phyloP scores from a whole-genome alignment of 2,329 filamentous ascomycete genomes.

The Microthyrium microscopicum region DNA sequence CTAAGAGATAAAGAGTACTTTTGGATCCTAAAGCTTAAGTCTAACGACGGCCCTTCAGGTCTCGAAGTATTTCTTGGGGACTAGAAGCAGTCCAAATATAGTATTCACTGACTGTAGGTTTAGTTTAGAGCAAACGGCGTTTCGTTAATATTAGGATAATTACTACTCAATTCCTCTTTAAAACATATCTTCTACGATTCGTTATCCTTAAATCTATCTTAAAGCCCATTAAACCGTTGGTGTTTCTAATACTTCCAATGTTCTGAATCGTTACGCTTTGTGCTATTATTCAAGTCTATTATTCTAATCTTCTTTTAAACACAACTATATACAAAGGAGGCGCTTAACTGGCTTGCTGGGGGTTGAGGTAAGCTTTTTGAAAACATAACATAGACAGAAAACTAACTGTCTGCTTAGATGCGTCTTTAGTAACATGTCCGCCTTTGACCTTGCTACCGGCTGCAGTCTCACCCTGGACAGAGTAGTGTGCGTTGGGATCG shows the following conservation, averaged over 20 bases:
- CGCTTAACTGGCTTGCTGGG: constrained; percentile 3
- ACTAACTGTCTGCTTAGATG: constrained; percentile 6
- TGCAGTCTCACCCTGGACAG: constrained; percentile 5
- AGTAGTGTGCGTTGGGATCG: constrained; percentile 6
- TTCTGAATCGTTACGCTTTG: constrained; percentile 4
- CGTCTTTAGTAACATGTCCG: constrained; percentile 3
- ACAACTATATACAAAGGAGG: constrained; percentile 5
- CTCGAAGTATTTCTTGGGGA: constrained; percentile 4
- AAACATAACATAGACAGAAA: constrained; percentile 1
- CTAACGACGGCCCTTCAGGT: constrained; percentile 4
- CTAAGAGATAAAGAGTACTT: constrained; percentile 1
- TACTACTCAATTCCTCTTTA: constrained; percentile 5
- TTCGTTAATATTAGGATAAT: constrained; percentile 4
- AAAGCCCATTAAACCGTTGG: constrained; percentile 4
- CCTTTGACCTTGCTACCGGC: constrained; percentile 4
- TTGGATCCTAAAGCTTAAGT: constrained; percentile 1
- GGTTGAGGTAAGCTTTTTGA: constrained; percentile 4
- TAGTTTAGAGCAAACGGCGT: constrained; percentile 5
- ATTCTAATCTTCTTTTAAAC: constrained; percentile 5
- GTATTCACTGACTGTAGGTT: constrained; percentile 2
- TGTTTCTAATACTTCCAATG: constrained; percentile 4
- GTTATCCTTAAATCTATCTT: constrained; percentile 4
- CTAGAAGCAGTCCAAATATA: constrained; percentile 4
- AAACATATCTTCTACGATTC: constrained; percentile 3
- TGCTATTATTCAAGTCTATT: constrained; percentile 4